Evolutionary conservation across 371 early-diverging fungal species (phyloP).

Genomic region (Nosema muscidifuracis): DNA sequence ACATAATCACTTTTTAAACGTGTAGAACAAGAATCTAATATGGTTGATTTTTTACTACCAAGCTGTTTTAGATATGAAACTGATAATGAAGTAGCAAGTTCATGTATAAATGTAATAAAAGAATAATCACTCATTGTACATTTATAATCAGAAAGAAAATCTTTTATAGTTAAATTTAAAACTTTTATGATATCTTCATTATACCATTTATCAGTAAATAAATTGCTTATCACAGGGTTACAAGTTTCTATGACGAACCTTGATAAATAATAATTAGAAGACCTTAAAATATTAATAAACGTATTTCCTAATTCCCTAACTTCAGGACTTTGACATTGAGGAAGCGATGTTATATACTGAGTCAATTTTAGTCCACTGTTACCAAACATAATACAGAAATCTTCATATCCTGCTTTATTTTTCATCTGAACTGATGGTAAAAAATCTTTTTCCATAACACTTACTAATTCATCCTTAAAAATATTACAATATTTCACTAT

Average conservation of each 20-base stretch:
- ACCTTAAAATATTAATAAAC: constrained; percentile 56
- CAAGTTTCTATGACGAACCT: constrained; percentile 57
- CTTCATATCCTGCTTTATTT: constrained; percentile 62
- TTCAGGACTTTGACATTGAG: constrained; percentile 51
- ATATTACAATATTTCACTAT: constrained; percentile 45
- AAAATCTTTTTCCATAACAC: constrained; percentile 56
- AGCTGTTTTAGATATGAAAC: constrained; percentile 53
- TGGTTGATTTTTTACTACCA: constrained; percentile 39
- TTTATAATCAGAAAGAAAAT: constrained; percentile 62
- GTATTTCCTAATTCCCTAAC: constrained; percentile 57
- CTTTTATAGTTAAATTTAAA: constrained; percentile 58
- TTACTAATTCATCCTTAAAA: constrained; percentile 49
- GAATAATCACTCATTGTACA: constrained; percentile 60
- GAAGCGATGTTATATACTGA: constrained; percentile 59
- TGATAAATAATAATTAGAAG: constrained; percentile 48
- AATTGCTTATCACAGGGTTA: constrained; percentile 45
- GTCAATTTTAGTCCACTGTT: constrained; percentile 63
- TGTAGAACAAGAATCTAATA: constrained; percentile 27
- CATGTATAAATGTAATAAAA: constrained; percentile 56
- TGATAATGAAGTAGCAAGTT: constrained; percentile 35
- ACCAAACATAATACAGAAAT: constrained; percentile 63
- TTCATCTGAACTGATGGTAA: constrained; percentile 43
- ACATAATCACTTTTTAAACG: constrained; percentile 48
- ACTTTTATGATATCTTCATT: constrained; percentile 38
- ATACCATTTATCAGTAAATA: constrained; percentile 60